Base-by-base conservation (phyloP, 176 grass and related monocot genomes). In the Tillandsia leiboldiana region DNA sequence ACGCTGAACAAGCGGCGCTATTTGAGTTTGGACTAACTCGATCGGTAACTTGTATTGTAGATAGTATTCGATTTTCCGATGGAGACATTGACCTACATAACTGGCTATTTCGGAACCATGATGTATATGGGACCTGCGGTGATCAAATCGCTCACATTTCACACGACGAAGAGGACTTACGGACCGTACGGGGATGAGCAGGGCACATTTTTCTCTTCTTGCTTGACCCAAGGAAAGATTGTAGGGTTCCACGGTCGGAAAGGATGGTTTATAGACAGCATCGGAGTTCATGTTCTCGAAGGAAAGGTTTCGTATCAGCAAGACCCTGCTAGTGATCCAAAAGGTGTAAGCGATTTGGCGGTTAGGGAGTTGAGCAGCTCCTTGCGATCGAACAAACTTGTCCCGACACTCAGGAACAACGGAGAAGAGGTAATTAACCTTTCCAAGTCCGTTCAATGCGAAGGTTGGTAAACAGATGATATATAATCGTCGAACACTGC, bases 221-320 rank as follows among this genome's bases (percentile, higher is more conserved):
- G 84, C 29, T 59, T 99, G n/a, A 83, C 84, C 0, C 84, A 93
- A 1, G 89, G 87, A 6, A 87, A 74, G 75, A 77, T 93, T 9
- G 87, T 93, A 28, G 94, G 89, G 3, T 88, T 99, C 29, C 89
- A 93, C 53, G 89, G 89, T 56, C 82, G 84, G 51, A 82, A 67
- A 2, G 94, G 89, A 26, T 93, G 94, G 94, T 90, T 76, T 22
- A 67, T 88, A 22, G 89, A 99, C 58, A 76, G 94, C 73, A 74
- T 99, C 24, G 87, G 94, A 11, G 94, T 99, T 67, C 94, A 99
- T 65, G 59, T 93, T 49, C 82, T 99, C 23, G 84, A 99, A 85
- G 94, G 87, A 4, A 90, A 93, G 77, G 79, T 99, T n/a, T n/a
- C 78, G 50, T 48, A 71, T 11, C 70, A 83, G 67, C 80, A 65